phyloP scores from a whole-genome alignment of 495 filamentous ascomycete species.

The Platismatia glauca region DNA sequence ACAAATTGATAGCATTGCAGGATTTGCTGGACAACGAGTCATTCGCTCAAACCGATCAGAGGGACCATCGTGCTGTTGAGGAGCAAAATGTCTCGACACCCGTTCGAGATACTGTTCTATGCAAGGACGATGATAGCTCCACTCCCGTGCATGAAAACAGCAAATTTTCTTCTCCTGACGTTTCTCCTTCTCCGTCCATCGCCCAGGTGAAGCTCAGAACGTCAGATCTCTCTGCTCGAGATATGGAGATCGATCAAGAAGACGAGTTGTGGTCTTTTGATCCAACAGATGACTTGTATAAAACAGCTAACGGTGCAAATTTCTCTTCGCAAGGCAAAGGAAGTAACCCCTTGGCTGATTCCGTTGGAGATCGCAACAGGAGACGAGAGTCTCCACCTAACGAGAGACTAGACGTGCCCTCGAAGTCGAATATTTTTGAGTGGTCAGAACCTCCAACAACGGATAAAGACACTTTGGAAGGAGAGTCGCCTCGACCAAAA shows the following conservation, averaged over 20 bases:
- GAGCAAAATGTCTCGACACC: conserved; percentile 54
- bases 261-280: conserved; percentile 30
- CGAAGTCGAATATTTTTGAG: conserved; percentile 58
- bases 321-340: not conserved
- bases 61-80: conserved; percentile 49
- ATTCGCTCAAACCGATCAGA: conserved; percentile 27
- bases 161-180: not conserved
- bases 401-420: not conserved
- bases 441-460: conserved; percentile 66
- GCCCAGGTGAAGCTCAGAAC: conserved; percentile 2
- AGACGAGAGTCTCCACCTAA: conserved; percentile 17
- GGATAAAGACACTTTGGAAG: conserved; percentile 38
- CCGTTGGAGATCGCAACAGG: not conserved
- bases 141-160: conserved; percentile 14
- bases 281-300: not conserved
- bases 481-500: conserved; percentile 61
- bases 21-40: conserved; percentile 39
- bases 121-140: conserved; percentile 17
- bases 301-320: not conserved
- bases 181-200: not conserved
- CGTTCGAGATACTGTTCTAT: conserved; percentile 28
- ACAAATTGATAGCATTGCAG: conserved; percentile 51
- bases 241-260: conserved; percentile 19
- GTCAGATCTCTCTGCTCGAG: not conserved
- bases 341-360: not conserved